Conservation (phyloP, 1,284 basidiomycete species). For the Moniliophthora roreri region DNA sequence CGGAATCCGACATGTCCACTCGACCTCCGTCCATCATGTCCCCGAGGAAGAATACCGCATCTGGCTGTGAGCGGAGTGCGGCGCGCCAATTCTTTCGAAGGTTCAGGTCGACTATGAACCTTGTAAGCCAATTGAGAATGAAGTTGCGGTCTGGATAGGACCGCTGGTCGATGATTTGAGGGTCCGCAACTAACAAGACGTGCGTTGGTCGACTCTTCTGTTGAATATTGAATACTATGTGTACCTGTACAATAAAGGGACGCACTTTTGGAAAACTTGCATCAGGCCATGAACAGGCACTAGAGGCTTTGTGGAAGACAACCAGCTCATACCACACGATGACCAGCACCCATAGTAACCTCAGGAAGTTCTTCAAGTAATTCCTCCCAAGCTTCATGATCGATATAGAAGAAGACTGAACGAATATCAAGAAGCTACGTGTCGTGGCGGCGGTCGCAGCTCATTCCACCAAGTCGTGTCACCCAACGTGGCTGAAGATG, state of each 20-base stretch:
- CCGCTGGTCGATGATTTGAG: conserved; percentile 72
- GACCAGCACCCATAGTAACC: conserved; percentile 54
- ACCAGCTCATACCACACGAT: conserved; percentile 75
- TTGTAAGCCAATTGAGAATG: conserved; percentile 51
- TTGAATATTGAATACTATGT: not conserved
- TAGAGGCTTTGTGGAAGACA: conserved; percentile 49
- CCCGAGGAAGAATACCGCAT: conserved; percentile 81
- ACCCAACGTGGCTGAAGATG: too few species aligned
- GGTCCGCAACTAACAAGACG: conserved; percentile 80
- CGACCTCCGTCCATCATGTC: conserved; percentile 88
- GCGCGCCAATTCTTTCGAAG: conserved; percentile 82
- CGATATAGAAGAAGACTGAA: conserved; percentile 2
- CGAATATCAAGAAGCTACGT: too few species aligned
- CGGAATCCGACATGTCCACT: conserved; percentile 56
- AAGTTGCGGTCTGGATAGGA: conserved; percentile 56
- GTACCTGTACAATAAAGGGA: conserved; percentile 4
- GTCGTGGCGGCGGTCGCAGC: too few species aligned
- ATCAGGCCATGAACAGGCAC: conserved; percentile 62
- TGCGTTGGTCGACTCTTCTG: conserved; percentile 44
- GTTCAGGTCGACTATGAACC: conserved; percentile 68
- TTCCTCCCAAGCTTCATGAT: conserved; percentile 17
- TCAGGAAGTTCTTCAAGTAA: conserved; percentile 31
- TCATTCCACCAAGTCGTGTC: too few species aligned
- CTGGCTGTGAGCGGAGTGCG: conserved; percentile 59
- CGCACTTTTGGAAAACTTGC: conserved; percentile 27